phyloP scores from a whole-genome alignment of 2,329 filamentous ascomycete genomes.

The Aureobasidium zeae region DNA sequence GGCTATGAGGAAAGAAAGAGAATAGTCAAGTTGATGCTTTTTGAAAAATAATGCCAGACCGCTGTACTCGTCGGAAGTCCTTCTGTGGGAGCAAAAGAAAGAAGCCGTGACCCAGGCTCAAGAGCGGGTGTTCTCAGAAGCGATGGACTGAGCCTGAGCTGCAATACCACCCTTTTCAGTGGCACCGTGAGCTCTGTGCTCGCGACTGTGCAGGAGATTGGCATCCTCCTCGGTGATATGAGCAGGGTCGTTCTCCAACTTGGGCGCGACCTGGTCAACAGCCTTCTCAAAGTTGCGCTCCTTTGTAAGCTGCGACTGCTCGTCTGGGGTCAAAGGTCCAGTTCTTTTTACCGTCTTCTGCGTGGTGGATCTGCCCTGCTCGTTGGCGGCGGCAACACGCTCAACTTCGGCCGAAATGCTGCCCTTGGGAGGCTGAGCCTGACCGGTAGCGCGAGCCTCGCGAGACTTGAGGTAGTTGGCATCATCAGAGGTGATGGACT shows the following conservation, averaged over 20 bases:
- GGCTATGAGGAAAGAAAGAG: no score
- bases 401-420: slow-evolving; percentile 33
- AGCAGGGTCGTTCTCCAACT: slow-evolving; percentile 28
- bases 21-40: no score
- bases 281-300: slow-evolving; percentile 27
- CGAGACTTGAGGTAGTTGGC: slow-evolving; percentile 35
- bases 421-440: slow-evolving; percentile 23
- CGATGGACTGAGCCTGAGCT: slow-evolving; percentile 26
- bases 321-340: slow-evolving; percentile 19
- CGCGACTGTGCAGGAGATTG: slow-evolving; percentile 25
- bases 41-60: no score
- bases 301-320: slow-evolving; percentile 27
- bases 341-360: slow-evolving; percentile 18
- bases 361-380: no score
- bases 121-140: slow-evolving; percentile 22
- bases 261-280: slow-evolving; percentile 25
- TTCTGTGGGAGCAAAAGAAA: slow-evolving; percentile 4
- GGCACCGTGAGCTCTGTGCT: slow-evolving; percentile 26
- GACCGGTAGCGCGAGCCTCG: slow-evolving; percentile 29
- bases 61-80: no score
- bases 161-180: slow-evolving; percentile 29
- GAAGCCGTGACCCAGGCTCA: not conserved
- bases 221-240: slow-evolving; percentile 28
- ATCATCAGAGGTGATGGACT: slow-evolving; percentile 30
- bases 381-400: slow-evolving; percentile 30